Evolutionary conservation across 2,329 filamentous ascomycete genomes (phyloP).

Genomic region (Aplosporella prunicola): DNA sequence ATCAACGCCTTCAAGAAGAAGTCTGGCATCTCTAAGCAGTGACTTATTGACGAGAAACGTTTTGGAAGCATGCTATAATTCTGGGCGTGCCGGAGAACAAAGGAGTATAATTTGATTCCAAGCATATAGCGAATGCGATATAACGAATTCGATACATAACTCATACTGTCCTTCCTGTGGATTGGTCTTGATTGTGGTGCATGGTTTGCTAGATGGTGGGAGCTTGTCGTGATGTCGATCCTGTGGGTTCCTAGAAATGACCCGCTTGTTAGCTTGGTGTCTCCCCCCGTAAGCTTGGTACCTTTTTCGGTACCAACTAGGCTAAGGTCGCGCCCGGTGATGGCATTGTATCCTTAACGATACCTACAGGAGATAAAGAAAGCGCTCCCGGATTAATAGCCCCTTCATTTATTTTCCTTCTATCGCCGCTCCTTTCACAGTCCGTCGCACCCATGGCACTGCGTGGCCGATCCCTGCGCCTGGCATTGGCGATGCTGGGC

Average conservation of each 20-base stretch:
- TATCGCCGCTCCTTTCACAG: background rate
- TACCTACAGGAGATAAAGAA: too few relatives aligned
- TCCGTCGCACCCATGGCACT: slow-evolving; percentile 3
- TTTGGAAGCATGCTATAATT: slow-evolving; percentile 5
- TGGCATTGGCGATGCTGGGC: slow-evolving; percentile 18
- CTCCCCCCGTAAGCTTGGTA: too few relatives aligned
- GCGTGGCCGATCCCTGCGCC: slow-evolving; percentile 2
- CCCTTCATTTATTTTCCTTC: too few relatives aligned
- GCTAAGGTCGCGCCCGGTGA: too few relatives aligned
- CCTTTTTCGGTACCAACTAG: too few relatives aligned
- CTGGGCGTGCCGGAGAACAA: background rate
- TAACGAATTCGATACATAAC: slow-evolving; percentile 8
- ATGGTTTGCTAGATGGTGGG: too few relatives aligned
- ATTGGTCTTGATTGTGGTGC: too few relatives aligned
- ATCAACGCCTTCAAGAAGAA: slow-evolving; percentile 88
- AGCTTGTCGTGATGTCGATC: slow-evolving; percentile 5
- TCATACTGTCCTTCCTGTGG: too few relatives aligned
- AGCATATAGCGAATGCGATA: slow-evolving; percentile 5
- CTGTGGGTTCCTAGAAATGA: slow-evolving; percentile 7
- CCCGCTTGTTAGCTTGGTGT: too few relatives aligned
- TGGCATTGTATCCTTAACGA: too few relatives aligned
- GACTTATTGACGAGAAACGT: slow-evolving; percentile 4
- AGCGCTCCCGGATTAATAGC: too few relatives aligned
- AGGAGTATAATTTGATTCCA: slow-evolving; percentile 6
- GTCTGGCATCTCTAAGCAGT: slow-evolving; percentile 36